Base-by-base conservation (phyloP, 176 grass and related monocot species). In the Juncus inflexus region DNA sequence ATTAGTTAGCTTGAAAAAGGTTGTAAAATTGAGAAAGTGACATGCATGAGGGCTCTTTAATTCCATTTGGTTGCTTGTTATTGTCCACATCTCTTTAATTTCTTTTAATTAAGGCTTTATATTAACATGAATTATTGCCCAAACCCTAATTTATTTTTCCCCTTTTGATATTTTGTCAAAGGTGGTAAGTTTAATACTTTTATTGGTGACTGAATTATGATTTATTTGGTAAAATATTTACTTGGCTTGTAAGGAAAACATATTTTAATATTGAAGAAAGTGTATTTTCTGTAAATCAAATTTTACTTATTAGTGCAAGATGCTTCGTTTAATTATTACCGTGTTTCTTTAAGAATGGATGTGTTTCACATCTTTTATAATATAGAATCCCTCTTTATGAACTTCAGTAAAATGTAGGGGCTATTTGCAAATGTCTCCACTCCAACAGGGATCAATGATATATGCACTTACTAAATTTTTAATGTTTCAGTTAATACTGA, bases 41-140 rank as follows among this genome's bases (percentile, higher is more conserved):
- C 68, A 49, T 60, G 68, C 68, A 71, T 71, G 68, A 71, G 68
- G 52, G 68, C 52, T 37, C 58, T 15, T 71, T 42, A 71, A 71
- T 71, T 71, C 52, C 68, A 71, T 71, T 71, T 59, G 68, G 68
- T 71, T 71, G 68, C 68, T 42, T 71, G 68, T 71, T 71, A 37
- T 55, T 71, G 68, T 71, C 68, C 53, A 40, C 39, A 71, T 60
- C 54, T 55, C 68, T 41, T 58, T 41, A 60, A 71, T 59, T 16
- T 42, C 15, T 59, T 71, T 71, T 55, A 45, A 71, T 60, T 19
- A 15, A 69, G 14, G 52, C 38, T 37, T 19, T 58, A 58, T 58
- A 56, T 41, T 58, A 71, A 71, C 15, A 28, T 28, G 19, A 28
- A 28, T 28, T 28, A 28, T 28, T 28, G 19, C 19, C 52, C 66